Evolutionary conservation across 495 filamentous ascomycete genomes (phyloP), one percentile per base, ranked within the genome.

Genomic region (Elasticomyces elasticus): DNA sequence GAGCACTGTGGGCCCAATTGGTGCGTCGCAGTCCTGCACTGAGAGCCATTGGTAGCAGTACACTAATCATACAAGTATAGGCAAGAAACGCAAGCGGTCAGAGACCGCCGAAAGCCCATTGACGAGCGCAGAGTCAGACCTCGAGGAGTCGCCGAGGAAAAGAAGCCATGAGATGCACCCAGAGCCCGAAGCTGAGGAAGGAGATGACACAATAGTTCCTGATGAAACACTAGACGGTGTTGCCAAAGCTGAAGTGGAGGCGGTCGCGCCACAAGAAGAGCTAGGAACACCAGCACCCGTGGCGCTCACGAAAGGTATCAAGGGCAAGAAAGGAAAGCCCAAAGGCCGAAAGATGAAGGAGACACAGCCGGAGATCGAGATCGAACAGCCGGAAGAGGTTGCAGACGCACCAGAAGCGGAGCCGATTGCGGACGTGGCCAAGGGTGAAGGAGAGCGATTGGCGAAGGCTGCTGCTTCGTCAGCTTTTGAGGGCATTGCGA

Each of bases 81-180:
- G 54, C 23, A 54, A 52, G 66, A 76, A 59, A 58, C 63, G 11
- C 72, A 79, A 51, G 75, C 66, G 48, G 65, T 73, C 50, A 76
- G 80, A 63, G 68, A 75, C 54, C 78, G 28, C 63, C 63, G 51
- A 77, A 71, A 60, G 65, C 59, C 33, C 58, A 38, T 48, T 64
- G 54, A 62, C 59, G 17, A 47, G 56, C 60, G 64, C 69, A 11
- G 70, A 72, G 19, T 67, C 74, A 11, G 70, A 74, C 33, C 52
- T 66, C 1, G 71, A 76, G 20, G 78, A 78, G 60, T 79, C 79
- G 26, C 61, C 69, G 30, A 67, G 72, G 56, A 86, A 84, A 67
- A 78, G 82, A 46, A 79, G 68, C 72, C 51, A 64, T 62, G 59
- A 58, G 42, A 27, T 28, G 40, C 62, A 20, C 2, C 50, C 24